Conservation (phyloP, 1,284 basidiomycete genomes). For the Ustilago cynodontis region DNA sequence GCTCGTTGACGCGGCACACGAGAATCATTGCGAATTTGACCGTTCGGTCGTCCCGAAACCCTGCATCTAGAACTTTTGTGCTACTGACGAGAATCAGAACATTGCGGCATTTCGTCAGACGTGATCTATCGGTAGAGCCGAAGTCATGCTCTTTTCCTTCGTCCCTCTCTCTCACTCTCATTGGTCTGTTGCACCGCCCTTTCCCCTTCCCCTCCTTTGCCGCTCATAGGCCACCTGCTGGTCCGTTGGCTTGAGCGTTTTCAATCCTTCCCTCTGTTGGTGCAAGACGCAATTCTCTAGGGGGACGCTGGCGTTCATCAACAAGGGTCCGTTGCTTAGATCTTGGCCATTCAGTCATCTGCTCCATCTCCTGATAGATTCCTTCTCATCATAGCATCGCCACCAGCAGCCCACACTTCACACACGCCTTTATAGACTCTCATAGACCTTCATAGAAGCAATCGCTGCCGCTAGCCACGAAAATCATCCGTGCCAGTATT, state of each 20-base stretch:
- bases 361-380: too few relatives aligned
- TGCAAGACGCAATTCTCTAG: not conserved
- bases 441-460: too few relatives aligned
- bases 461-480: too few relatives aligned
- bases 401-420: too few relatives aligned
- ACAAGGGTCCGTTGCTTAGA: not conserved
- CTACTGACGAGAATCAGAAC: not conserved
- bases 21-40: not conserved
- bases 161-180: not conserved
- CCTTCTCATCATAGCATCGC: too few relatives aligned
- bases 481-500: too few relatives aligned
- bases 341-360: not conserved
- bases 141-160: not conserved
- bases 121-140: not conserved
- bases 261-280: not conserved
- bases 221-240: constrained; percentile 1
- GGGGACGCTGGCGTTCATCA: not conserved
- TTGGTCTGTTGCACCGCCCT: not conserved
- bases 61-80: not conserved
- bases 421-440: too few relatives aligned
- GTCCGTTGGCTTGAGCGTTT: not conserved
- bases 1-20: not conserved
- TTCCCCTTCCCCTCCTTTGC: not conserved
- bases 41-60: not conserved
- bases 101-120: too few relatives aligned